These are phyloP conservation scores for Fomitopsis serialis DNA, from an alignment of 768 basidiomycete species.

Conservation along the genomic window DNA sequence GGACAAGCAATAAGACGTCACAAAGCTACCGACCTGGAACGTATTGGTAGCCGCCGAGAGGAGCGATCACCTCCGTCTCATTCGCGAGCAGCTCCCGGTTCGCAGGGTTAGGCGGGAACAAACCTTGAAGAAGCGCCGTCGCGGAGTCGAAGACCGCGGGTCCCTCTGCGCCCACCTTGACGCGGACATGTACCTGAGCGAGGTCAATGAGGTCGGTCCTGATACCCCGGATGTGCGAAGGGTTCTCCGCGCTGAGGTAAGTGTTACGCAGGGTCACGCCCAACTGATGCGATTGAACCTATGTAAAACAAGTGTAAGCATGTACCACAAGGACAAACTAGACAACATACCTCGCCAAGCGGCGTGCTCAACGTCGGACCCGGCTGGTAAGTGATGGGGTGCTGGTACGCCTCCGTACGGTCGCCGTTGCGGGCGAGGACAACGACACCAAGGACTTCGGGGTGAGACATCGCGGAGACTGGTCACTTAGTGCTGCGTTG, in stretches of 20 bases:
- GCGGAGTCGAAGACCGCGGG: constrained; percentile 85
- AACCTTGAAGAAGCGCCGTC: constrained; percentile 78
- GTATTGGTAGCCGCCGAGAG: constrained; percentile 76
- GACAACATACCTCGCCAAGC: constrained; percentile 56
- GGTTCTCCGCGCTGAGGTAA: constrained; percentile 62
- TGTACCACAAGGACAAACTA: background rate
- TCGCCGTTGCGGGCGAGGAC: constrained; percentile 79
- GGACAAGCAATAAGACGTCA: background rate
- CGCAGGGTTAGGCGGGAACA: constrained; percentile 74
- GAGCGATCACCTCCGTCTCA: constrained; percentile 62
- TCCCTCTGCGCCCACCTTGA: constrained; percentile 82
- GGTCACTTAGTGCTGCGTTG: constrained; percentile 5
- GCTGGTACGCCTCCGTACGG: constrained; percentile 62
- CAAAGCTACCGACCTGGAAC: constrained; percentile 51
- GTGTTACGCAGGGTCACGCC: constrained; percentile 56
- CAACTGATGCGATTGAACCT: constrained; percentile 67
- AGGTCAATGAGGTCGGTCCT: constrained; percentile 60
- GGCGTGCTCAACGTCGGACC: constrained; percentile 67
- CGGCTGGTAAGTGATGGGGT: constrained; percentile 62
- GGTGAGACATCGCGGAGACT: constrained; percentile 25
- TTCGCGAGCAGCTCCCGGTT: constrained; percentile 79
- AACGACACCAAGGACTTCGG: constrained; percentile 70
- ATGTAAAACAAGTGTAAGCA: constrained; percentile 1
- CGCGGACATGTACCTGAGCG: constrained; percentile 66
- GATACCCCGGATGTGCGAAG: constrained; percentile 65